Evolutionary conservation across 1,139 yeast species (phyloP), one percentile per base, ranked within the genome.

Genomic region (Yarrowia galli): DNA sequence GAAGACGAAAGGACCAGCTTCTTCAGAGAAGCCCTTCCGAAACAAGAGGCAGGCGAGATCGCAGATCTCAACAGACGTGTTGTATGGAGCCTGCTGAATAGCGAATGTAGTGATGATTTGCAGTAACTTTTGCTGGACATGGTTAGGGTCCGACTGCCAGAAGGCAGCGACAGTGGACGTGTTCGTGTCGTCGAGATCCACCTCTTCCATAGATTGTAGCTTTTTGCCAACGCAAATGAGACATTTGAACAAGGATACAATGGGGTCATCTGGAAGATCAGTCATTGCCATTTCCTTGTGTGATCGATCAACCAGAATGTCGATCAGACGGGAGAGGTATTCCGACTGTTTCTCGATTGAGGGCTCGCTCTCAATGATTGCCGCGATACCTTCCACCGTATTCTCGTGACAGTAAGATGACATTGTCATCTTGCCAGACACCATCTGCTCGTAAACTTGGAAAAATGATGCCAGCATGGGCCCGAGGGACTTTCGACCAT

Each of bases 141-240:
- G 72, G 4, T 77, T 71, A 0, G 83, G 82, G 72, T 87, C 90
- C 4, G 71, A 68, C 15, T 70, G 68, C 82, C 83, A 80, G 66
- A 74, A 77, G 13, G 65, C 8, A 54, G 46, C 12, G 67, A 40
- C 36, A 56, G 66, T 9, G 42, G 46, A 9, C 65, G 69, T 13
- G 61, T 70, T 1, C 32, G 38, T 3, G 67, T 69, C 36, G 5
- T 68, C 61, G 10, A 81, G 82, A 75, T 70, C 72, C 70, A 54
- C 71, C 65, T 74, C 79, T 71, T 75, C 77, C 1, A 78, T 75
- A 36, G 74, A 70, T 60, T 76, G 78, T 71, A 89, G 78, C 0
- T 93, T 92, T 69, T 86, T 88, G 0, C 92, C 95, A 16, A 91
- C 78, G 68, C 89, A 91, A 23, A 82, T 82, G 0, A 91, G 76